phyloP scores from a whole-genome alignment of 2,329 filamentous ascomycete species.

The Thermoascus crustaceus region DNA sequence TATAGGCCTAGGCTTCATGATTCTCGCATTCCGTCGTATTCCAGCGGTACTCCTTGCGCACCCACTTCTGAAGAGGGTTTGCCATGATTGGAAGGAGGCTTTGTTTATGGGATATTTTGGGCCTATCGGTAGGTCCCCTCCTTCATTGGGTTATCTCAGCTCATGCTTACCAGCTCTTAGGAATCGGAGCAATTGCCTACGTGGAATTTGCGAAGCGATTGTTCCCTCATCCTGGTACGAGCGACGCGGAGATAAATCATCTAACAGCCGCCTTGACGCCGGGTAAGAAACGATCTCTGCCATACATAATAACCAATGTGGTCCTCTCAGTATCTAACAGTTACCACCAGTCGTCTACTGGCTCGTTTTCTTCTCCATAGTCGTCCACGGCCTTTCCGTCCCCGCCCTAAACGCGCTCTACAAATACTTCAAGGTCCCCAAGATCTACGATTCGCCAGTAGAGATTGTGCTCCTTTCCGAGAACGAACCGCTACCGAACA shows the following conservation, averaged over 20 bases:
- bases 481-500: slow-evolving; percentile 28
- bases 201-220: slow-evolving; percentile 39
- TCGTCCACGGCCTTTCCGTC: slow-evolving; percentile 33
- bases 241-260: slow-evolving; percentile 33
- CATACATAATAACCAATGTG: not conserved
- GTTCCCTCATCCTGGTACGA: slow-evolving; percentile 34
- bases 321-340: not conserved
- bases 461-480: slow-evolving; percentile 25
- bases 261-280: slow-evolving; percentile 34
- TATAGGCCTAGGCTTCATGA: slow-evolving; percentile 44
- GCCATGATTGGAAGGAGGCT: slow-evolving; percentile 49
- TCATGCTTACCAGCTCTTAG: slow-evolving; percentile 13
- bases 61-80: slow-evolving; percentile 47
- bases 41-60: slow-evolving; percentile 49
- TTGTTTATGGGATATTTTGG: slow-evolving; percentile 53
- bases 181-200: slow-evolving; percentile 39
- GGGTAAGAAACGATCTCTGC: slow-evolving; percentile 13
- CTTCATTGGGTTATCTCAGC: not conserved
- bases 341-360: slow-evolving; percentile 36
- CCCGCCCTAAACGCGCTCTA: slow-evolving; percentile 27
- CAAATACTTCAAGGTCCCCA: slow-evolving; percentile 20
- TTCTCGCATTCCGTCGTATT: slow-evolving; percentile 49
- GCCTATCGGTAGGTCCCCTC: slow-evolving; percentile 33
- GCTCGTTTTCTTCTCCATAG: slow-evolving; percentile 35
- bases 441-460: slow-evolving; percentile 25